Evolutionary conservation across 208 protist species (phyloP).

Genomic region (Crithidia mellificae): DNA sequence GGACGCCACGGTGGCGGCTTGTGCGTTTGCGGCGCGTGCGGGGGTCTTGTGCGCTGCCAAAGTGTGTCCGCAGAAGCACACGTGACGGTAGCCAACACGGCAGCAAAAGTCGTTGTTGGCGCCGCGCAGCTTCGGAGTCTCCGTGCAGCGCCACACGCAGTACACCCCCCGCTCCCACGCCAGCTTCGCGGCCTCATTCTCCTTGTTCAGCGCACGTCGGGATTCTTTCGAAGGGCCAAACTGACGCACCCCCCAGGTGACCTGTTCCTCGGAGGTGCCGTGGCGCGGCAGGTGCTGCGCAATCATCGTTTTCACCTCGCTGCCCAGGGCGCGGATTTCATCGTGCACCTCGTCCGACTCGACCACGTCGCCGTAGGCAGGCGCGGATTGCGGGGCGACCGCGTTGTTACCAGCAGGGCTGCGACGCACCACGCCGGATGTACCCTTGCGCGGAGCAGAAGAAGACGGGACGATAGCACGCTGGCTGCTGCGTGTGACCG

Average conservation of each 20-base stretch:
- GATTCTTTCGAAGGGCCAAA: constrained; percentile 80
- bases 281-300: constrained; percentile 56
- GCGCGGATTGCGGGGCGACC: too few relatives aligned
- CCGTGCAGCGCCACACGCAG: constrained; percentile 69
- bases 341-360: constrained; percentile 74
- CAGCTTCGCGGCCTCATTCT: constrained; percentile 75
- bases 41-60: constrained; percentile 46
- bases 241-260: constrained; percentile 61
- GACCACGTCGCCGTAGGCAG: constrained; percentile 61
- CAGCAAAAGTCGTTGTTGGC: constrained; percentile 81
- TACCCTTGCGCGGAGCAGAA: neutral
- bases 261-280: constrained; percentile 63
- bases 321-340: constrained; percentile 69
- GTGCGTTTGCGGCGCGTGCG: constrained; percentile 7
- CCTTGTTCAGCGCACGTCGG: constrained; percentile 60
- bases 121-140: constrained; percentile 42
- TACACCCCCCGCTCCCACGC: constrained; percentile 77
- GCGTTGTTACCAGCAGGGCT: too few relatives aligned
- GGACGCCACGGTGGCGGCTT: neutral
- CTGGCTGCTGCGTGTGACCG: neutral
- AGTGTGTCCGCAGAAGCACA: constrained; percentile 84
- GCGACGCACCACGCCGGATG: too few relatives aligned
- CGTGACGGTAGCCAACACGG: constrained; percentile 62
- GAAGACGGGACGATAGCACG: neutral
- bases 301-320: constrained; percentile 46